phyloP scores from a whole-genome alignment of 768 basidiomycete species.

The Sutorius australiensis region DNA sequence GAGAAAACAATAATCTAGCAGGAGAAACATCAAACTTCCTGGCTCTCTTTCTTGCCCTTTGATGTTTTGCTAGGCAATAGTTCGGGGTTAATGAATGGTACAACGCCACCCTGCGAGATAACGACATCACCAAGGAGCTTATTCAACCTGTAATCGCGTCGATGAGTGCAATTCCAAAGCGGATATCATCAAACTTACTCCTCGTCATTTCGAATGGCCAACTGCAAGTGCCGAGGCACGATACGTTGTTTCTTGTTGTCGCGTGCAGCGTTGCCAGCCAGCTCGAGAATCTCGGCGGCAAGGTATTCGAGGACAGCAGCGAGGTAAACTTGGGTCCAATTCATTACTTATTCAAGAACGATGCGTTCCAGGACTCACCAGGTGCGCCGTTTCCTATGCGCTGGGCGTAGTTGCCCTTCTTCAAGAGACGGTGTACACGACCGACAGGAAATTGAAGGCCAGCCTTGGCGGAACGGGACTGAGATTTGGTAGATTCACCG shows the following conservation, averaged over 20 bases:
- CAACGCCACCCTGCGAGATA: slow-evolving; percentile 63
- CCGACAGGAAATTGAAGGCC: slow-evolving; percentile 52
- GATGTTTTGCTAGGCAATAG: slow-evolving; percentile 51
- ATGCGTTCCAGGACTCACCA: slow-evolving; percentile 20
- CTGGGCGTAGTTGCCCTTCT: slow-evolving; percentile 56
- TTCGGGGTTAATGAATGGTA: slow-evolving; percentile 49
- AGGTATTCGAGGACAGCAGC: slow-evolving; percentile 61
- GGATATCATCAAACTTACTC: slow-evolving; percentile 28
- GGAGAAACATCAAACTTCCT: slow-evolving; percentile 37
- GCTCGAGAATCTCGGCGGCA: slow-evolving; percentile 59
- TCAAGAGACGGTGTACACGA: slow-evolving; percentile 57
- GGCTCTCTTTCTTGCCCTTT: slow-evolving; percentile 50
- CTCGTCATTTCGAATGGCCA: slow-evolving; percentile 63
- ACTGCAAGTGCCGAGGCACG: slow-evolving; percentile 60
- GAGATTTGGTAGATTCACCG: slow-evolving; percentile 33
- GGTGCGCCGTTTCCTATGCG: slow-evolving; percentile 56
- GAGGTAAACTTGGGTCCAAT: slow-evolving; percentile 43
- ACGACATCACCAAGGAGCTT: slow-evolving; percentile 45
- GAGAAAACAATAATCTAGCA: slow-evolving; percentile 15
- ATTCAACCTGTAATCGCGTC: slow-evolving; percentile 29
- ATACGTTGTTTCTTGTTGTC: slow-evolving; percentile 61
- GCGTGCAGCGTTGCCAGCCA: slow-evolving; percentile 55
- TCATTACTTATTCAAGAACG: neutral
- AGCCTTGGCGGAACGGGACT: slow-evolving; percentile 40
- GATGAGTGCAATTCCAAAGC: neutral